Evolutionary conservation across 352 stramenopile species (phyloP), one percentile per base, ranked within the genome.

Genomic region (Peronospora tabacina): DNA sequence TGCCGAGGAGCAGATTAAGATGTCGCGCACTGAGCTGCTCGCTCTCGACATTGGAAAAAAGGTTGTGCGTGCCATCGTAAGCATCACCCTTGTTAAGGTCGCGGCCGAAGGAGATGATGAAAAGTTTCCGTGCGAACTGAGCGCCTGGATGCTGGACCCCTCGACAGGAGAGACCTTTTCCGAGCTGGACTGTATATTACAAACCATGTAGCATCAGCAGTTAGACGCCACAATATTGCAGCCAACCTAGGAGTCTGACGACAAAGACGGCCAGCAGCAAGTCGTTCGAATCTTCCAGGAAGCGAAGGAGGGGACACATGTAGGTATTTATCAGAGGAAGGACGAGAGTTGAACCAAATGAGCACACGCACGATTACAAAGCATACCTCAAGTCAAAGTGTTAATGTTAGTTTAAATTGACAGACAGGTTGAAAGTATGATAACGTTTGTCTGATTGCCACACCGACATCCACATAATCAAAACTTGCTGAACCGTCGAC

Each of bases 61-160:
- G 37, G 54, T 75, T 37, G 64, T 87, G 40, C 61, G 62, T 15
- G 72, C 74, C 8, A 58, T 83, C 20, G 76, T 85, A 17, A 72
- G 72, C 37, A 73, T 82, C 40, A 85, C 74, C 29, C 68, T 87
- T 10, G 71, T 84, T 39, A 68, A 72, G 28, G 70, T 74, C 12
- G 66, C 64, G 19, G 53, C 67, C 20, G 57, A 76, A 47, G 69
- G 67, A 43, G 55, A 74, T 34, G 56, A 67, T 13, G 58, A 69
- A 29, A 63, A 83, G 49, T 85, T 84, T 43, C 69, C 73, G 43
- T 85, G 76, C 57, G 64, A 87, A 45, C 64, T 87, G 24, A 82
- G 60, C 24, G 76, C 76, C 8, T 70, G 59, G 58, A 58, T 75
- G 66, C 49, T 75, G 2, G 66, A 75, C 44, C 57, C 65, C 11